Evolutionary conservation across 2,329 filamentous ascomycete genomes (phyloP).

Genomic region (Lojkania enalia): DNA sequence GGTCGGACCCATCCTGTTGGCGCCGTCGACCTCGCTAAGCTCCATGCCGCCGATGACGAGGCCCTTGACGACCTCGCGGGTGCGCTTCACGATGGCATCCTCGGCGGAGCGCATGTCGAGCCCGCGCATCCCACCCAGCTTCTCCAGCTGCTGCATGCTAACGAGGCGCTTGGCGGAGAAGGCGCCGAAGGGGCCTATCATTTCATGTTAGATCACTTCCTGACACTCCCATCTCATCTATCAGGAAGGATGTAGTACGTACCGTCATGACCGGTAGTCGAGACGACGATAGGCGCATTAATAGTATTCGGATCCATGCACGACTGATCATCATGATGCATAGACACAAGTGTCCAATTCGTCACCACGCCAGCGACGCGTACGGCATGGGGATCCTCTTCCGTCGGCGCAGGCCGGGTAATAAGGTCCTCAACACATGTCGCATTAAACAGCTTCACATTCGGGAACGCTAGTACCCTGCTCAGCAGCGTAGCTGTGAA

Average conservation of each 20-base stretch:
- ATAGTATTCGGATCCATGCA: constrained; percentile 99
- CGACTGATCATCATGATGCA: constrained; percentile 73
- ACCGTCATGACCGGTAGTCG: constrained; percentile 90
- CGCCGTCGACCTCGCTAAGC: constrained; percentile 84
- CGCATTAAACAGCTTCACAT: constrained; percentile 96
- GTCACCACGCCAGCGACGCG: constrained; percentile 88
- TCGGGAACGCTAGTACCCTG: constrained; percentile 80
- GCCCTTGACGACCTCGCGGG: constrained; percentile 83
- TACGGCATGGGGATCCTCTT: constrained; percentile 55
- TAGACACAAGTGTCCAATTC: constrained; percentile 91
- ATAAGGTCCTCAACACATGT: constrained; percentile 92
- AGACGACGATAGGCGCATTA: constrained; percentile 86
- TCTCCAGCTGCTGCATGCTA: constrained; percentile 80
- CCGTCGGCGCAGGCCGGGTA: constrained; percentile 63
- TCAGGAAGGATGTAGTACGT: too few species aligned
- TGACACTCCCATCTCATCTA: too few species aligned
- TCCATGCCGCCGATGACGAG: constrained; percentile 96
- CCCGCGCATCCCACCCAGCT: constrained; percentile 88
- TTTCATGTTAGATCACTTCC: too few species aligned
- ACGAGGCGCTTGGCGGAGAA: constrained; percentile 91
- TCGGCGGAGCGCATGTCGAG: constrained; percentile 91
- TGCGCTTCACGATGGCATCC: constrained; percentile 91
- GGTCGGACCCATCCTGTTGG: constrained; percentile 88
- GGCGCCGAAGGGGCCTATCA: constrained; percentile 84
- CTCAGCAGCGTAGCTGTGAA: constrained; percentile 88